Percentiles rank a stretch among this genome's conserved stretches.
phyloP scores from a whole-genome alignment of 331 rosid genomes.

The Prunus yedoensis region DNA sequence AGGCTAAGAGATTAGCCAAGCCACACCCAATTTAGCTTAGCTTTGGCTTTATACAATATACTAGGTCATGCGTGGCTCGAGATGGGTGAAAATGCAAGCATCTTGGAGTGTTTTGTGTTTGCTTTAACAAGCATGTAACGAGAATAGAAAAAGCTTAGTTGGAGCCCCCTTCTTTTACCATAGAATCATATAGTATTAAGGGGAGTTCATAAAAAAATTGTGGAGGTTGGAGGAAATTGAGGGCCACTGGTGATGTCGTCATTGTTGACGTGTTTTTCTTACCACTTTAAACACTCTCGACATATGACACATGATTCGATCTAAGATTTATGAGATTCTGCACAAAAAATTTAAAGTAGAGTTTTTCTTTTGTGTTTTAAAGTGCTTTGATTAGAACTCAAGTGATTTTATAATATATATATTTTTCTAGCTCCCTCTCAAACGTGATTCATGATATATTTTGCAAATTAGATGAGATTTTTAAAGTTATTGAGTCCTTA shows the following conservation, averaged over 20 bases:
- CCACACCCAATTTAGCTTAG: conserved; percentile 29
- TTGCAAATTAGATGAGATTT: no score
- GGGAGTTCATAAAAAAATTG: neutral
- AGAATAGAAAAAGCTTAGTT: neutral
- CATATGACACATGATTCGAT: neutral
- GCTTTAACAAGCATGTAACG: conserved; percentile 5
- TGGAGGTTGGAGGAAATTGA: conserved; percentile 7
- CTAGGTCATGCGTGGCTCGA: conserved; percentile 77
- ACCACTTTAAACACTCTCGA: neutral
- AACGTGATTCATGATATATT: no score
- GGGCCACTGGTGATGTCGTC: conserved; percentile 42
- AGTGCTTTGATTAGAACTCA: neutral
- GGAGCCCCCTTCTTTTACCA: neutral
- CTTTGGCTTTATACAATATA: conserved; percentile 21
- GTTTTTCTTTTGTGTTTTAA: neutral
- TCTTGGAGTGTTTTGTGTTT: neutral
- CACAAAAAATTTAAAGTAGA: neutral
- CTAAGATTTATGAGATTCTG: neutral
- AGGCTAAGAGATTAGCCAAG: conserved; percentile 18
- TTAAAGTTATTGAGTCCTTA: no score
- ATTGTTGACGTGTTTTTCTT: conserved; percentile 41
- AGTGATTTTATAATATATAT: no score
- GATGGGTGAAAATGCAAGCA: conserved; percentile 41
- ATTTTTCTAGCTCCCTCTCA: no score
- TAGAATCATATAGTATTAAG: neutral